These are phyloP conservation scores for Kalmanozyma brasiliensis DNA, from an alignment of 1,284 basidiomycete species.

Conservation along the genomic window DNA sequence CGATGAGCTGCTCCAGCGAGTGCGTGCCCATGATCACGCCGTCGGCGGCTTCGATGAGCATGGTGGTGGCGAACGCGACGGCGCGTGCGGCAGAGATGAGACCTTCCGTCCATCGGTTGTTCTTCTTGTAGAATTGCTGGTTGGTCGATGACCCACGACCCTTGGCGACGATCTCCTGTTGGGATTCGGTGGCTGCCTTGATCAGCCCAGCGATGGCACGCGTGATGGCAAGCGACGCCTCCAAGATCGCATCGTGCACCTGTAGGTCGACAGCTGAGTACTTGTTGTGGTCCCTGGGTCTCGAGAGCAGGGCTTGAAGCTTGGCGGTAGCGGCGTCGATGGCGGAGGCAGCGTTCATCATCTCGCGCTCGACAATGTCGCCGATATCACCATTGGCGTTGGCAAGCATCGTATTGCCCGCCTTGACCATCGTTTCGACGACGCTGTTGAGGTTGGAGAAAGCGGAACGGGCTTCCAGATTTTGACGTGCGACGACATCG, in stretches of 20 bases:
- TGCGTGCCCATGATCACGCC: conserved; percentile 96
- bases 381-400: conserved; percentile 92
- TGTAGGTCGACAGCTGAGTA: conserved; percentile 91
- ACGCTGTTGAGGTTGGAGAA: conserved; percentile 86
- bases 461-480: conserved; percentile 82
- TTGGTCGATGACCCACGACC: conserved; percentile 87
- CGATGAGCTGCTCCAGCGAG: conserved; percentile 97
- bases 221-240: conserved; percentile 92
- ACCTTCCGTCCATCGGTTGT: conserved; percentile 99
- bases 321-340: conserved; percentile 93
- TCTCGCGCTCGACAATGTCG: conserved; percentile 95
- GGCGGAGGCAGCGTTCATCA: conserved; percentile 89
- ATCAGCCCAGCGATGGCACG: conserved; percentile 94
- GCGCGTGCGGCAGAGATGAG: conserved; percentile 97
- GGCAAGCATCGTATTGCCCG: conserved; percentile 80
- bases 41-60: conserved; percentile 97
- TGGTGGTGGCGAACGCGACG: conserved; percentile 94
- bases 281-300: conserved; percentile 83
- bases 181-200: conserved; percentile 93
- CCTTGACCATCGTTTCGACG: conserved; percentile 86
- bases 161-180: conserved; percentile 96
- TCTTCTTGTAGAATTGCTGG: conserved; percentile 99
- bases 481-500: conserved; percentile 89
- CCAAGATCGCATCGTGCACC: conserved; percentile 96
- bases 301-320: conserved; percentile 86